Evolutionary conservation across 441 rosid genomes (phyloP).

Genomic region (Pelargonium exstipulatum): DNA sequence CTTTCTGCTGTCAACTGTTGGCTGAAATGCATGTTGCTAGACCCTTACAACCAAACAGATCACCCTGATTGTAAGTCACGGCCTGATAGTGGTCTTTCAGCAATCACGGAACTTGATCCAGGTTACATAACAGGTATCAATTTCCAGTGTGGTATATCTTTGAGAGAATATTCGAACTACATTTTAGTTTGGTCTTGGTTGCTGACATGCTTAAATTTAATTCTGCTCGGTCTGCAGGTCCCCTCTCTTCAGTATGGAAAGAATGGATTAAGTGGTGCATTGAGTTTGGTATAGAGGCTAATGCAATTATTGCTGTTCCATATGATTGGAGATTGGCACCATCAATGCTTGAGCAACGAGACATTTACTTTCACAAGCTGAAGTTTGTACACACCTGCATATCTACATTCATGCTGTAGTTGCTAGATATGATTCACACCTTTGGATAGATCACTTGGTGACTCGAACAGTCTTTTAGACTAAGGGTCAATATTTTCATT

Average conservation of each 20-base stretch:
- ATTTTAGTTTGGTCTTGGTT: conserved; percentile 18
- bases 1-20: conserved; percentile 97
- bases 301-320: conserved; percentile 90
- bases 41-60: conserved; percentile 93
- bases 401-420: neutral
- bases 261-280: conserved; percentile 99
- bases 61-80: conserved; percentile 94
- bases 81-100: conserved; percentile 95
- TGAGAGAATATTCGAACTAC: neutral
- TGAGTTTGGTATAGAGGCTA: conserved; percentile 91
- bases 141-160: neutral
- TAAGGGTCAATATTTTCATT: neutral
- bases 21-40: conserved; percentile 89
- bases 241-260: conserved; percentile 97
- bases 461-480: neutral
- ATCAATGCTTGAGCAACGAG: conserved; percentile 89
- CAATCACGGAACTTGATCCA: conserved; percentile 94
- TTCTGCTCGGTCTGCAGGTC: conserved; percentile 46
- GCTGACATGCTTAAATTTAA: conserved; percentile 9
- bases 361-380: conserved; percentile 92
- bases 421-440: conserved; percentile 10
- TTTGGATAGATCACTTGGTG: conserved; percentile 8
- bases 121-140: conserved; percentile 80
- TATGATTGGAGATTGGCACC: conserved; percentile 99
- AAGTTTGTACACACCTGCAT: conserved; percentile 48